Evolutionary conservation across 345 rosid genomes (phyloP).

Genomic region (Gossypium stocksii): DNA sequence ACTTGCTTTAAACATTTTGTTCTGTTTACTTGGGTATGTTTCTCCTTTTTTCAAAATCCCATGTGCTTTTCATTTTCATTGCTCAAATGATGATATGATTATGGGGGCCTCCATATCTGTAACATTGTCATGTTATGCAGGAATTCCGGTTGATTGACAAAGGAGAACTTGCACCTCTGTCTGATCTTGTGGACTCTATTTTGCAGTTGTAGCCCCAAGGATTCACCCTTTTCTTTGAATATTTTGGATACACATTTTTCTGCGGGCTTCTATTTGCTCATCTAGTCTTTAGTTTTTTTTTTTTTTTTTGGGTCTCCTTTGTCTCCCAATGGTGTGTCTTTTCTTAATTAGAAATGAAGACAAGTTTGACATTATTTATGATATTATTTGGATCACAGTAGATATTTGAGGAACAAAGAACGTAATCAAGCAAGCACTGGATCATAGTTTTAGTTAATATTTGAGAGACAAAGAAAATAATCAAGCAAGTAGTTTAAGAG

Average conservation of each 20-base stretch:
- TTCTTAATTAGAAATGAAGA: neutral
- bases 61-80: neutral
- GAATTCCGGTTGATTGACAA: slow-evolving; percentile 51
- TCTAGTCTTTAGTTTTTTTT: too few relatives aligned
- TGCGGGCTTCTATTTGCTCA: neutral
- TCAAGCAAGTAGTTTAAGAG: too few relatives aligned
- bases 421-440: too few relatives aligned
- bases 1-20: slow-evolving; percentile 75
- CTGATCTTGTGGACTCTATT: slow-evolving; percentile 63
- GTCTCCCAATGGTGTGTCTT: neutral
- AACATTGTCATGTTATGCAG: slow-evolving; percentile 33
- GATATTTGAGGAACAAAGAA: too few relatives aligned
- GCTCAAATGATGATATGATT: neutral
- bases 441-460: too few relatives aligned
- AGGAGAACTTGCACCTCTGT: slow-evolving; percentile 60
- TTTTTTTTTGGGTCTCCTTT: neutral
- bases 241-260: neutral
- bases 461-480: too few relatives aligned
- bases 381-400: neutral
- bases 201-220: slow-evolving; percentile 33
- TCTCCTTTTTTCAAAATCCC: neutral
- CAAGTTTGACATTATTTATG: neutral
- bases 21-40: slow-evolving; percentile 56
- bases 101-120: neutral
- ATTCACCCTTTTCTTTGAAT: slow-evolving; percentile 7